Conservation (phyloP, 2,329 filamentous ascomycete genomes). For the Fusarium multiceps region DNA sequence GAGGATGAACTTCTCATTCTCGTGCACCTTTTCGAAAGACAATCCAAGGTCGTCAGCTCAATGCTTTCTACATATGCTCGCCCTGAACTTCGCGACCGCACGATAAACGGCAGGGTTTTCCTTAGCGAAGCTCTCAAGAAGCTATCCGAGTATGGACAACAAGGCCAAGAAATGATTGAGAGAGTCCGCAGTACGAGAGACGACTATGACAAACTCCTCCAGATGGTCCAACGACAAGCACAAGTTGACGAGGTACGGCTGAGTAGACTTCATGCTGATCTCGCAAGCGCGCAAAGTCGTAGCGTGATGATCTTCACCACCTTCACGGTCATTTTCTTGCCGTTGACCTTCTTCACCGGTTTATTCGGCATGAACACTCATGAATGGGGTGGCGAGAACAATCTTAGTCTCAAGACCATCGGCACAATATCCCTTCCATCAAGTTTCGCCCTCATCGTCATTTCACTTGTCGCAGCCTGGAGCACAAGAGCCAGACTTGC, state of each 20-base stretch:
- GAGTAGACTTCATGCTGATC: slow-evolving; percentile 70
- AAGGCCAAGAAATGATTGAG: slow-evolving; percentile 67
- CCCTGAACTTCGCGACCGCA: slow-evolving; percentile 55
- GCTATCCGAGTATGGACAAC: slow-evolving; percentile 65
- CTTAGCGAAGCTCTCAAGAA: slow-evolving; percentile 64
- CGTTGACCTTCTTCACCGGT: slow-evolving; percentile 72
- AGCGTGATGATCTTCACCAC: slow-evolving; percentile 75
- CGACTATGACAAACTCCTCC: slow-evolving; percentile 73
- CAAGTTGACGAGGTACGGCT: slow-evolving; percentile 74
- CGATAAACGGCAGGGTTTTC: slow-evolving; percentile 61
- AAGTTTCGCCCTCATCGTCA: slow-evolving; percentile 60
- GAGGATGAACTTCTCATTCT: slow-evolving; percentile 72
- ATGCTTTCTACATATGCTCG: slow-evolving; percentile 60
- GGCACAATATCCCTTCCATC: slow-evolving; percentile 61
- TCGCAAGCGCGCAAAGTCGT: slow-evolving; percentile 70
- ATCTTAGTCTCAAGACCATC: slow-evolving; percentile 58
- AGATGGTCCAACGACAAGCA: slow-evolving; percentile 74
- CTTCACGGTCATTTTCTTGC: slow-evolving; percentile 72
- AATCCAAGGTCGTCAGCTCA: slow-evolving; percentile 60
- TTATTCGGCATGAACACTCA: slow-evolving; percentile 73
- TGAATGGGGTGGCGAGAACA: slow-evolving; percentile 66
- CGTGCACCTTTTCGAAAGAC: slow-evolving; percentile 66
- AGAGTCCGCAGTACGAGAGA: slow-evolving; percentile 68
- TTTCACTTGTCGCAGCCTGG: slow-evolving; percentile 67
- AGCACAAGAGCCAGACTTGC: slow-evolving; percentile 58